These are phyloP conservation scores for Pythium insidiosum DNA, from an alignment of 352 stramenopile species.

Conservation along the genomic window DNA sequence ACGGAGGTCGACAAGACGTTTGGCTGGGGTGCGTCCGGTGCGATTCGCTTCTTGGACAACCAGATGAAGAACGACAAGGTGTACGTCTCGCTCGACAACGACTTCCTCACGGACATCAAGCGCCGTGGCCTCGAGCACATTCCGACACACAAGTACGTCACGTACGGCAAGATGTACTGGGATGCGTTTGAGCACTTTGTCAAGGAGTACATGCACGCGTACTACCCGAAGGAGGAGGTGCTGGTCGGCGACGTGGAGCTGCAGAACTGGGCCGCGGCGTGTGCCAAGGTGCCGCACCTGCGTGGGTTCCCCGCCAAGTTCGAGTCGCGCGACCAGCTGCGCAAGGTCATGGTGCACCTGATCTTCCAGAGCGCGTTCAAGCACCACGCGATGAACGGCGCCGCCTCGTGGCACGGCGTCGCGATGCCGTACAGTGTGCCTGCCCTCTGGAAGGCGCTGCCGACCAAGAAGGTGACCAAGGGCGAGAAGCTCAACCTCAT, in stretches of 20 bases:
- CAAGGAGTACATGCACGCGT: conserved; percentile 21
- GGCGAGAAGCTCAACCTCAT: conserved; percentile 3
- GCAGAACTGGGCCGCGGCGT: conserved; percentile 27
- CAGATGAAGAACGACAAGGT: conserved; percentile 1
- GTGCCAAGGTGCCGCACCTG: conserved; percentile 14
- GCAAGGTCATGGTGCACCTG: conserved; percentile 6
- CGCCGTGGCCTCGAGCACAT: conserved; percentile 10
- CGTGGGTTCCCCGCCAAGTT: conserved; percentile 6
- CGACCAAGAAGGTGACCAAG: not conserved
- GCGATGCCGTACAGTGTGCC: conserved; percentile 4
- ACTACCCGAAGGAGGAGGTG: conserved; percentile 18
- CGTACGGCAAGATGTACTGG: conserved; percentile 1
- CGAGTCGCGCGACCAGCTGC: not conserved
- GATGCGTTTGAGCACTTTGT: conserved; percentile 28
- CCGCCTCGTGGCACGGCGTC: conserved; percentile 6
- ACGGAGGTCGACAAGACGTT: conserved; percentile 35
- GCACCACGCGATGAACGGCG: conserved; percentile 16
- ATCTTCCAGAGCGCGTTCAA: conserved; percentile 12
- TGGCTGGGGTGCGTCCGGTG: conserved; percentile 27
- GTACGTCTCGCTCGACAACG: conserved; percentile 1
- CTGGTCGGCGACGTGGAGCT: conserved; percentile 26
- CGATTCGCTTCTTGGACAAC: conserved; percentile 20
- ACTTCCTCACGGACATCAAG: conserved; percentile 4
- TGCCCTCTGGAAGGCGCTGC: conserved; percentile 14
- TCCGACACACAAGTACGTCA: conserved; percentile 9